phyloP scores from a whole-genome alignment of 768 basidiomycete species.

The Boletus tomentosulus region DNA sequence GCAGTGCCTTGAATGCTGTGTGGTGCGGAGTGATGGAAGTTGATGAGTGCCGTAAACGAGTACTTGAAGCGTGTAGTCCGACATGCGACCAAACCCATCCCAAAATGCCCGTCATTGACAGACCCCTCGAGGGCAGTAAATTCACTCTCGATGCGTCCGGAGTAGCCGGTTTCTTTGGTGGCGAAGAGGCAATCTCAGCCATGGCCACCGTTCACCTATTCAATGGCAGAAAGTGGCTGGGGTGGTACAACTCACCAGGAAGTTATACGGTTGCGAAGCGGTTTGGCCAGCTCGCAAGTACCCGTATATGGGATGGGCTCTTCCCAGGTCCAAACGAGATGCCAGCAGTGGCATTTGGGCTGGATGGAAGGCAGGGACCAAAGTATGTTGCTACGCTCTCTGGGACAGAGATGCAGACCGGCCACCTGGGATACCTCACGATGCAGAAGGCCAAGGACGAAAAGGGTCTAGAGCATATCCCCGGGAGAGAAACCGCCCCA shows the following conservation, averaged over 20 bases:
- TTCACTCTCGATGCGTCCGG: slow-evolving; percentile 30
- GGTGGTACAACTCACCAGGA: slow-evolving; percentile 37
- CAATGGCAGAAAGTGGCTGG: slow-evolving; percentile 30
- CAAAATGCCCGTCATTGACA: slow-evolving; percentile 15
- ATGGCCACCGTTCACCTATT: slow-evolving; percentile 35
- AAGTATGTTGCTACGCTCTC: slow-evolving; percentile 25
- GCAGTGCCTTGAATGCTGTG: no score
- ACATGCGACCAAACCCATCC: not conserved
- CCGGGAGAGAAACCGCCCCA: slow-evolving; percentile 17
- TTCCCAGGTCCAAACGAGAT: slow-evolving; percentile 29
- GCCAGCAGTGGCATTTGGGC: slow-evolving; percentile 26
- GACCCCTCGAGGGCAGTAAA: slow-evolving; percentile 1
- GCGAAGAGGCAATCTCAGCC: slow-evolving; percentile 35
- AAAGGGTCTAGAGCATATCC: not conserved
- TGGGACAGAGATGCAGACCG: slow-evolving; percentile 27
- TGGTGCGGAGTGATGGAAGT: no score
- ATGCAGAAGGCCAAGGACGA: slow-evolving; percentile 13
- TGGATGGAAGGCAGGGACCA: slow-evolving; percentile 28
- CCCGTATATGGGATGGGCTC: slow-evolving; percentile 30
- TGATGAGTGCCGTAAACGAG: not conserved
- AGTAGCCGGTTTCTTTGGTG: slow-evolving; percentile 35
- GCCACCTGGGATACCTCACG: slow-evolving; percentile 29
- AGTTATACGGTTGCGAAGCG: slow-evolving; percentile 32
- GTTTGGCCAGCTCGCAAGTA: slow-evolving; percentile 28
- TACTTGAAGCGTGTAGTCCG: not conserved